Evolutionary conservation across 139 green algal species (phyloP), one percentile per base, ranked within the genome.

Genomic region (Dunaliella primolecta): DNA sequence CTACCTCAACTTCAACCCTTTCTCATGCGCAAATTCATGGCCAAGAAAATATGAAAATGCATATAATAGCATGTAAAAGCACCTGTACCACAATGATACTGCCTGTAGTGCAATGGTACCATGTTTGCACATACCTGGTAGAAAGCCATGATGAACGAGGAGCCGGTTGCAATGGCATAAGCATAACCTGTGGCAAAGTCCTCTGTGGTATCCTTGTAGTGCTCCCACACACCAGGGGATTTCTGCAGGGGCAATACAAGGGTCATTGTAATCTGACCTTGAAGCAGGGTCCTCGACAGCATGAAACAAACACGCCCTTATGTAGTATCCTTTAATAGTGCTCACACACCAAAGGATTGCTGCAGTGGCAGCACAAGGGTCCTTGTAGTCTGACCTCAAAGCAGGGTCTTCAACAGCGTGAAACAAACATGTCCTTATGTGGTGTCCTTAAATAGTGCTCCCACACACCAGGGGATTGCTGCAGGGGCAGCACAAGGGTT

Each of bases 151-250:
- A 92, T 81, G 34, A 80, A 78, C 20, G 78, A 75, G 3, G 87
- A 91, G 38, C 89, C 87, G 3, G 87, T 90, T 15, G 87, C 86
- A 78, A 91, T 91, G 33, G 89, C 89, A 81, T 88, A 93, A n/a
- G 81, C 84, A 83, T 91, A 94, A n/a, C 91, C 89, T 32, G 90
- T 88, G 3, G 88, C 88, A 78, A 91, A 90, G 84, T 93, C 84
- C 32, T 92, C 90, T 7, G 88, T 81, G 2, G 90, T 30, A 30
- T 90, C 86, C 57, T 84, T 31, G 32, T 57, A n/a, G 0, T 81
- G 74, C 0, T 81, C 84, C 90, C 90, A 93, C 36, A 86, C 78
- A 46, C 82, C 86, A 56, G 77, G 81, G 20, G 33, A n/a, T 35
- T 80, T 35, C 81, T 86, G 83, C 30, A 11, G 7, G 46, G 46